Conservation (phyloP, 2,329 filamentous ascomycete genomes). For the Fusarium nygamai region DNA sequence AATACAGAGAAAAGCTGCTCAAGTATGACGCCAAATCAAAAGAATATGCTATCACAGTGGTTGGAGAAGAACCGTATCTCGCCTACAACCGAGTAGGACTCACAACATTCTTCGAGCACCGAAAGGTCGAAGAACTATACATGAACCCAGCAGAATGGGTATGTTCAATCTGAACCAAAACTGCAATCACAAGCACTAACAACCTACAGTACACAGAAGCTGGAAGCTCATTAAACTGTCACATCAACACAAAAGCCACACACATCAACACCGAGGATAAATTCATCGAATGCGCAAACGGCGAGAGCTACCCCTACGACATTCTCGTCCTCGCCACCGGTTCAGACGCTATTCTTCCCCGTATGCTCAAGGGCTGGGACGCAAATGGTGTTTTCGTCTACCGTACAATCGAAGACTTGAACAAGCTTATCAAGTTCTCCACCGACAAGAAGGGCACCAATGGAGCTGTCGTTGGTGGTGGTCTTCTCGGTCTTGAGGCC, state of each 20-base stretch:
- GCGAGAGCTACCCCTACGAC: conserved; percentile 77
- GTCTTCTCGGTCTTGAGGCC: conserved; percentile 85
- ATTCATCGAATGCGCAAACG: conserved; percentile 75
- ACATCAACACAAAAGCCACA: conserved; percentile 77
- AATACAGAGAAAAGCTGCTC: conserved; percentile 81
- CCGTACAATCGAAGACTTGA: conserved; percentile 83
- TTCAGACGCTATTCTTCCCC: conserved; percentile 80
- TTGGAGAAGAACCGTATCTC: conserved; percentile 87
- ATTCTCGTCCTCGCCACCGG: conserved; percentile 86
- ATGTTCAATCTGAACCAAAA: conserved; percentile 17
- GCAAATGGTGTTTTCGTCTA: conserved; percentile 90
- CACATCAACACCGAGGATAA: conserved; percentile 72
- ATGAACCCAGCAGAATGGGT: conserved; percentile 88
- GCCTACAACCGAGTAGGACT: conserved; percentile 93
- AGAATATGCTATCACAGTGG: conserved; percentile 84
- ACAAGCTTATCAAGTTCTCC: conserved; percentile 79
- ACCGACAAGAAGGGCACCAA: conserved; percentile 71
- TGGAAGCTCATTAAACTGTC: conserved; percentile 75
- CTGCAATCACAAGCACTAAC: conserved; percentile 2
- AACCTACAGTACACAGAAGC: conserved; percentile 70
- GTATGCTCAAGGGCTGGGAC: conserved; percentile 78
- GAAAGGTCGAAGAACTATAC: conserved; percentile 87
- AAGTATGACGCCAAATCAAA: conserved; percentile 81
- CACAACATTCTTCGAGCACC: conserved; percentile 88
- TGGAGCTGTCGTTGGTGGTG: conserved; percentile 84